Conservation (phyloP, 2,329 filamentous ascomycete species). For the Nemania bipapillata region DNA sequence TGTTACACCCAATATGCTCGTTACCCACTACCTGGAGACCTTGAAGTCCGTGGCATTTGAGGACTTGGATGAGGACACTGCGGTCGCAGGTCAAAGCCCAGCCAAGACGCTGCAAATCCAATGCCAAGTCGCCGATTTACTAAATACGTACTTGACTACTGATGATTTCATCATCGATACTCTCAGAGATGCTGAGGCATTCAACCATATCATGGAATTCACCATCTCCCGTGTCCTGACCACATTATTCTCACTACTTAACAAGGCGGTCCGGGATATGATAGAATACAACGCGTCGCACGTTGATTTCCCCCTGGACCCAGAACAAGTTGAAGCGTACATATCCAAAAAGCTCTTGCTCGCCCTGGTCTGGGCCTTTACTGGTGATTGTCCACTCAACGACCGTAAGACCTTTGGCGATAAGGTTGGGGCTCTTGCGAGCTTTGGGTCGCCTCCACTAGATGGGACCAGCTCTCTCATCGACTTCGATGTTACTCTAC, state of each 20-base stretch:
- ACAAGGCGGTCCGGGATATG: slow-evolving; percentile 90
- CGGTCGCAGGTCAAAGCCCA: slow-evolving; percentile 77
- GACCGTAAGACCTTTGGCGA: slow-evolving; percentile 93
- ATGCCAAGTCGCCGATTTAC: slow-evolving; percentile 78
- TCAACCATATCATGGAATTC: slow-evolving; percentile 98
- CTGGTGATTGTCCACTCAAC: slow-evolving; percentile 87
- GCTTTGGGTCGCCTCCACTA: slow-evolving; percentile 83
- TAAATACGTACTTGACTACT: slow-evolving; percentile 77
- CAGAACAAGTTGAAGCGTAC: slow-evolving; percentile 88
- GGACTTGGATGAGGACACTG: slow-evolving; percentile 91
- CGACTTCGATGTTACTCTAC: slow-evolving; percentile 90
- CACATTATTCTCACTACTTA: slow-evolving; percentile 93
- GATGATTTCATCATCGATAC: slow-evolving; percentile 84
- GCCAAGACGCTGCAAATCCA: slow-evolving; percentile 84
- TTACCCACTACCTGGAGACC: slow-evolving; percentile 86
- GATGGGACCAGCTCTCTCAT: slow-evolving; percentile 86
- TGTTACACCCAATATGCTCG: slow-evolving; percentile 91
- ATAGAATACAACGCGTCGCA: slow-evolving; percentile 97
- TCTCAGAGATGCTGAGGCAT: slow-evolving; percentile 77
- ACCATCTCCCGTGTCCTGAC: slow-evolving; percentile 89
- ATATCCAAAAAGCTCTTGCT: slow-evolving; percentile 93
- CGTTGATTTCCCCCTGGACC: slow-evolving; percentile 89
- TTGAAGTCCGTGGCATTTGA: slow-evolving; percentile 88
- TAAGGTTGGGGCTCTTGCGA: slow-evolving; percentile 81
- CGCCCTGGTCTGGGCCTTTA: slow-evolving; percentile 93